Evolutionary conservation across 768 basidiomycete species (phyloP), one percentile per base, ranked within the genome.

Genomic region (Paxillus involutus): DNA sequence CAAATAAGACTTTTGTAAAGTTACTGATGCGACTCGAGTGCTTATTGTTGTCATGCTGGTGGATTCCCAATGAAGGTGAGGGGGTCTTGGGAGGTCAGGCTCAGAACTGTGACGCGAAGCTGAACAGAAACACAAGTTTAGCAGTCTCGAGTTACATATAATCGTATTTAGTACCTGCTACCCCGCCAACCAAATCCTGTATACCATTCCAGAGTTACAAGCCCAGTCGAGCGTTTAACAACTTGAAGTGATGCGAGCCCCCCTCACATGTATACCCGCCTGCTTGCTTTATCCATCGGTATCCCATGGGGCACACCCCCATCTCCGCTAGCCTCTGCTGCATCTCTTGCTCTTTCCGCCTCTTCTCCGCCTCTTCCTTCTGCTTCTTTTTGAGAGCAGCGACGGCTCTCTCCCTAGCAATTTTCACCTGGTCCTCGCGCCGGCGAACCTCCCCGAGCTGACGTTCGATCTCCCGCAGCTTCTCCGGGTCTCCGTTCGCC

Each of bases 241-340:
- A n/a, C n/a, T n/a, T n/a, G n/a, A n/a, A n/a, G n/a, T n/a, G n/a
- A 63, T 83, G 82, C 2, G 41, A 11, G 0, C 81, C 80, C 4
- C 72, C 81, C 0, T 69, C 69, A 56, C 81, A 82, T 10, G 77
- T 62, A 61, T 82, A 83, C 6, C 79, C 80, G 8, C 9, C 30
- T 0, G 7, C 37, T 42, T 73, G 67, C 42, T 65, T 75, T 51
- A 75, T 75, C 82, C 81, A 84, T 24, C 14, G 57, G 52, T 47
- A 83, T 12, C 80, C 81, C 2, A 35, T 57, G 0, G 63, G 60
- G 60, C 86, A 87, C 59, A 0, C n/a, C n/a, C 85, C 86, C 75
- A 85, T 77, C 0, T 47, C 9, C 0, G 71, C 67, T 6, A 85
- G 62, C 52, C 73, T 78, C 35, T 35, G 55, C 66, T 85, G 85